phyloP scores from a whole-genome alignment of 2,329 filamentous ascomycete genomes.

The Colletotrichum scovillei region DNA sequence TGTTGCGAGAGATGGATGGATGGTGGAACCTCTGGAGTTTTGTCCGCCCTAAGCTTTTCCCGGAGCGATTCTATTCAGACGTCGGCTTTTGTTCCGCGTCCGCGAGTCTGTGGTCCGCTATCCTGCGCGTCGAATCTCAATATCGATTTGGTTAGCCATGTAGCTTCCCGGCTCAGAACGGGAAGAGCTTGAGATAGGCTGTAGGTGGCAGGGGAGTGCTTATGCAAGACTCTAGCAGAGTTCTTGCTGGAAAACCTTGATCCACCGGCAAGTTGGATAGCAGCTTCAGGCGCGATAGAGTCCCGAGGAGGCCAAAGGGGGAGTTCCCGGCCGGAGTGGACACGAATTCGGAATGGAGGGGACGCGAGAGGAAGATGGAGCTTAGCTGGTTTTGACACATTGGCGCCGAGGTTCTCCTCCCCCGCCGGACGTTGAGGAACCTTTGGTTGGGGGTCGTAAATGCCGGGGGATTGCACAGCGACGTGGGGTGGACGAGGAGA shows the following conservation, averaged over 20 bases:
- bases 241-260: neutral
- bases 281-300: neutral
- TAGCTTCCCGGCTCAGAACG: neutral
- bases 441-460: neutral
- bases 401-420: conserved; percentile 18
- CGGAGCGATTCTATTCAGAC: neutral
- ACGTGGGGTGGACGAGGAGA: conserved; percentile 4
- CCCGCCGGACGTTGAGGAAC: neutral
- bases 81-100: neutral
- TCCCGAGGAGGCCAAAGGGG: neutral
- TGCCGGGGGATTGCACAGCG: neutral
- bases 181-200: neutral
- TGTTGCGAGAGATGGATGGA: neutral
- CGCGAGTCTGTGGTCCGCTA: neutral
- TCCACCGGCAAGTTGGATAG: neutral
- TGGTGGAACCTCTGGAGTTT: neutral
- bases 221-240: neutral
- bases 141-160: neutral
- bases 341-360: conserved; percentile 10
- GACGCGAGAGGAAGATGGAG: conserved; percentile 15
- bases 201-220: neutral
- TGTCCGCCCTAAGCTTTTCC: neutral
- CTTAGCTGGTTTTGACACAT: conserved; percentile 18
- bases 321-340: neutral
- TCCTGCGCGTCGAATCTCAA: neutral